Base-by-base conservation (phyloP, 495 filamentous ascomycete species). In the Delitschia confertaspora region DNA sequence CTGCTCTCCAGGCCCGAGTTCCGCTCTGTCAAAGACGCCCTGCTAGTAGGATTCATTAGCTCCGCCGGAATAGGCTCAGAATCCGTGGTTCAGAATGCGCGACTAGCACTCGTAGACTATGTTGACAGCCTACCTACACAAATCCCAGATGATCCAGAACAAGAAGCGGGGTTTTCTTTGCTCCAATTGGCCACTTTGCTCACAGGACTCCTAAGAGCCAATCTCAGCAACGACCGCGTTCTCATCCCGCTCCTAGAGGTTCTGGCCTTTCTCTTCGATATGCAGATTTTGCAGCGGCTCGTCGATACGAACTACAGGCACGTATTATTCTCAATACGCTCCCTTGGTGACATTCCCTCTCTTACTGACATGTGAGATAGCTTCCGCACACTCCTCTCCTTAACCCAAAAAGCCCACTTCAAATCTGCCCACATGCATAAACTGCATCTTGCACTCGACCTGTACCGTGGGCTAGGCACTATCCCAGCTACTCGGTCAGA, bases 51-150 rank as follows among this genome's bases (percentile, higher is more conserved):
- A n/a, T 68, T 78, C 33, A 75, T 87, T 4, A 87, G 78, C 1
- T 89, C 87, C 14, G 83, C 87, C 20, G 85, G 85, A 52, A 79
- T 81, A 9, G 87, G 86, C 10, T 80, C 88, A 17, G 86, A 95
- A 54, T 77, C 83, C 5, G 67, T 95, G 4, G 70, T 95, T 11
- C 77, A 81, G 31, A 75, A 77, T 6, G 79, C 82, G 7, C 74
- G 89, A 20, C 70, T 73, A 1, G 87, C 86, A 2, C 64, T 98
- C 14, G 69, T 74, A 11, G 51, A 63, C 20, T 38, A 40, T 6
- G 13, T 65, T 5, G 37, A 38, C 26, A 5, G 6, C 38, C 29
- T 51, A 11, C 26, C 45, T 9, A 26, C 17, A 20, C 58, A 70
- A 6, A 65, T 70, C 34, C 67, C 68, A 44, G 58, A 64, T 9